Conservation (phyloP, 1,284 basidiomycete genomes). For the Pyrrhoderma noxium region DNA sequence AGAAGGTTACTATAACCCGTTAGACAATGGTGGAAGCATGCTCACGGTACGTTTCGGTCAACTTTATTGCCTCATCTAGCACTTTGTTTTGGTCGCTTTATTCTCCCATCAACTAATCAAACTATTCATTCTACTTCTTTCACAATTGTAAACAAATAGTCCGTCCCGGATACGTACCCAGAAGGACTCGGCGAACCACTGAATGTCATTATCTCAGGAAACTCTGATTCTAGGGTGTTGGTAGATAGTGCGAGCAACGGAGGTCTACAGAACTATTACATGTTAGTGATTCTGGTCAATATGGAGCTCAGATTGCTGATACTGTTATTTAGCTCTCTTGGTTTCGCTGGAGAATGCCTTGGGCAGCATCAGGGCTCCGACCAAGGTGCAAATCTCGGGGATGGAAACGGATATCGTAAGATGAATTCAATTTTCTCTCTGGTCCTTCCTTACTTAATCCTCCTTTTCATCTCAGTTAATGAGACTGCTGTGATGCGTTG, state of each 20-base stretch:
- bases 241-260: slow-evolving; percentile 55
- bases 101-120: neutral
- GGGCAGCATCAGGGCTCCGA: slow-evolving; percentile 68
- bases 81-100: neutral
- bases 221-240: slow-evolving; percentile 70
- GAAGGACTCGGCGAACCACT: slow-evolving; percentile 82
- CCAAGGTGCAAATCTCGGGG: slow-evolving; percentile 80
- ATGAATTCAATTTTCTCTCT: slow-evolving; percentile 14
- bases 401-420: slow-evolving; percentile 66
- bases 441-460: neutral
- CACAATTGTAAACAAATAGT: slow-evolving; percentile 32
- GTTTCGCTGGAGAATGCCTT: slow-evolving; percentile 76
- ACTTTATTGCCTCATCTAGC: neutral
- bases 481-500: slow-evolving; percentile 75
- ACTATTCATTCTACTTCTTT: neutral
- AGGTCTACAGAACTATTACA: slow-evolving; percentile 69
- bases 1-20: slow-evolving; percentile 40
- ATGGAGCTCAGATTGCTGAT: slow-evolving; percentile 7
- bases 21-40: slow-evolving; percentile 36
- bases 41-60: slow-evolving; percentile 35
- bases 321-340: slow-evolving; percentile 35
- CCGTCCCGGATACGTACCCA: slow-evolving; percentile 55
- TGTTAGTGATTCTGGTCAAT: slow-evolving; percentile 26
- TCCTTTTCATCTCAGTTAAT: slow-evolving; percentile 46
- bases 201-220: slow-evolving; percentile 79